Conservation (phyloP, 2,329 filamentous ascomycete species). For the Fusarium sp. region DNA sequence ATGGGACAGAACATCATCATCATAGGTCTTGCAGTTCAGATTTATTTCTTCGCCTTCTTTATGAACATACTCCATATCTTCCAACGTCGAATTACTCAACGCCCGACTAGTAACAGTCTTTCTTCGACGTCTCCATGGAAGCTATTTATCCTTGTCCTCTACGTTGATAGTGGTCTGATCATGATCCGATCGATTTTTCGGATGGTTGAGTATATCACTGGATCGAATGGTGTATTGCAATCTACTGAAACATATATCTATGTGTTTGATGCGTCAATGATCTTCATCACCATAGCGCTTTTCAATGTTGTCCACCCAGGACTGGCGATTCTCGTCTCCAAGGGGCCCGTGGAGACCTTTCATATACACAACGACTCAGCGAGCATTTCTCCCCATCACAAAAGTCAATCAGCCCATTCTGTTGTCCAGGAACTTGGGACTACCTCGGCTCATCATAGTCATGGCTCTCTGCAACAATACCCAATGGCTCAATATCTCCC, state of each 20-base stretch:
- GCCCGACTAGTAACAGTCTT: not conserved
- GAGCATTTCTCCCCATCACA: not conserved
- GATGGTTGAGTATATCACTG: not conserved
- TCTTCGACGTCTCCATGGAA: not conserved
- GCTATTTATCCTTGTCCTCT: not conserved
- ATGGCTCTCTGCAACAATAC: not conserved
- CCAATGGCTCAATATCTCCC: not conserved
- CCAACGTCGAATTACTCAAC: not conserved
- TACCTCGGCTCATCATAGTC: fast-evolving
- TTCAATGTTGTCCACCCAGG: not conserved
- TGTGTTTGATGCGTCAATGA: not conserved
- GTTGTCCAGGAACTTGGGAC: not conserved
- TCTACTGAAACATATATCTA: not conserved
- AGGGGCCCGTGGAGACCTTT: not conserved
- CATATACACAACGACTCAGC: not conserved
- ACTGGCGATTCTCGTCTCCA: not conserved
- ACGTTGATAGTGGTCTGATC: not conserved
- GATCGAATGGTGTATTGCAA: not conserved
- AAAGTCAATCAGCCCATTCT: not conserved
- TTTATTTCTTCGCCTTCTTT: not conserved
- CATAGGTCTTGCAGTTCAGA: not conserved
- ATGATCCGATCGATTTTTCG: not conserved
- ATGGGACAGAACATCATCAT: not conserved
- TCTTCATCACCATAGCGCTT: not conserved
- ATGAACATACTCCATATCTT: not conserved